A percentile compares a stretch with the other conserved stretches of the same genome.
phyloP scores from a whole-genome alignment of 179 eudicot species.

The Dionaea muscipula region DNA sequence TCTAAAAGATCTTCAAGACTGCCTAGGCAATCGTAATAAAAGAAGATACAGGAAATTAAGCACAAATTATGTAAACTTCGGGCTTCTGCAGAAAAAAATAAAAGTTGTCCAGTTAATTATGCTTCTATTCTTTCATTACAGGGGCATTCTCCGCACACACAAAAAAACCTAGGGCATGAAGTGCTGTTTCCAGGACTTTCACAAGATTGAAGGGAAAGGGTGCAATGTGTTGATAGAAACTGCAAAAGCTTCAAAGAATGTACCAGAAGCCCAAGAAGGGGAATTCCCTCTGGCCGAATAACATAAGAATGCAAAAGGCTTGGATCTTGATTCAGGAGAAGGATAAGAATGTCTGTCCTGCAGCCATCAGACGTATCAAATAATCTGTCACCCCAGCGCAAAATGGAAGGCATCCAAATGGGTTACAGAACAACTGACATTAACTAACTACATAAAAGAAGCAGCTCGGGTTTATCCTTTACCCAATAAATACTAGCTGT shows the following conservation, averaged over 20 bases:
- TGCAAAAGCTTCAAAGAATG: constrained; percentile 9
- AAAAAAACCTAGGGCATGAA: background rate
- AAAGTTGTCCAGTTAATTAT: too few relatives aligned
- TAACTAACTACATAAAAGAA: background rate
- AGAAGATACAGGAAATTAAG: too few relatives aligned
- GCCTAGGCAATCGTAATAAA: too few relatives aligned
- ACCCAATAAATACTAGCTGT: constrained; percentile 81
- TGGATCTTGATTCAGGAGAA: constrained; percentile 81
- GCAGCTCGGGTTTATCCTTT: constrained; percentile 10
- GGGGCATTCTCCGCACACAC: too few relatives aligned
- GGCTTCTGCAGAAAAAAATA: too few relatives aligned
- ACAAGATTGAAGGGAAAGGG: background rate
- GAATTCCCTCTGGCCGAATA: constrained; percentile 60
- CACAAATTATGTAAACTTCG: too few relatives aligned
- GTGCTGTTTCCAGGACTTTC: background rate
- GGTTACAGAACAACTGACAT: background rate
- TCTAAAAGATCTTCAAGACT: too few relatives aligned
- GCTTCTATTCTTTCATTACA: too few relatives aligned
- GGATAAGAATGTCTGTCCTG: constrained; percentile 97
- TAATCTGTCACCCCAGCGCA: background rate
- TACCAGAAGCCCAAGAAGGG: constrained; percentile 93
- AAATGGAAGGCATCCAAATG: constrained; percentile 1
- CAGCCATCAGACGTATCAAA: constrained; percentile 34
- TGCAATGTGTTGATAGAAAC: background rate
- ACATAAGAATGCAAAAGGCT: constrained; percentile 72